Base-by-base conservation (phyloP, 192 early-diverging fungal species). In the Chytriomyces confervae region DNA sequence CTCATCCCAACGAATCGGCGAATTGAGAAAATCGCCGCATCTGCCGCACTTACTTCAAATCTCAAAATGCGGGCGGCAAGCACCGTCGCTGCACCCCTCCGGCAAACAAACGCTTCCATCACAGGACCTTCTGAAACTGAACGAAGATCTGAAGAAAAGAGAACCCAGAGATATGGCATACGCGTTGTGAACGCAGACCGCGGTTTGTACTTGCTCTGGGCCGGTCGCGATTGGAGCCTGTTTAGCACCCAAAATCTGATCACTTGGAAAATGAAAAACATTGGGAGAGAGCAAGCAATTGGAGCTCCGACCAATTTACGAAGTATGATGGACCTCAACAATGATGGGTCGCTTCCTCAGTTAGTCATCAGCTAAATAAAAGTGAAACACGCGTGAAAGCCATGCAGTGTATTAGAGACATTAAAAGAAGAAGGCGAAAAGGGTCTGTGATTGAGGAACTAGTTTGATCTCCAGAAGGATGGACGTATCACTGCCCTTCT, bases 191-290 rank as follows among this genome's bases (percentile, higher is more conserved):
- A 70, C 27, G 27, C 72, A 13, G 72, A 74, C 18, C 61, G 44
- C 10, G 61, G 69, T 47, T 24, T 43, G 27, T 74, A 50, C 29
- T 3, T 74, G 7, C 11, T 74, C 8, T 74, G 72, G 72, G 72
- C 72, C 23, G 72, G 72, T 2, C 53, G 72, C 2, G 72, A 74
- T 7, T 74, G 72, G 72, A 74, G 72, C 45, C n/a, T 74, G n/a
- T 47, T 74, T 43, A 74, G 43, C 5, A 70, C 23, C 16, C 13
- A 57, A 4, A 13, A 57, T 13, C 53, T 57, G 13, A 57, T 57
- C 20, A n/a, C 53, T 57, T 57, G 53, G 53, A 57, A 57, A 57
- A 13, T 57, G 16, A 57, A 57, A 57, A 57, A 57, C 53, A 57
- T 57, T 57, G 53, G 16, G 16, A 57, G 53, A 20, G 20, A 57